phyloP scores from a whole-genome alignment of 306 rosid species.

The Calophaca sinica region DNA sequence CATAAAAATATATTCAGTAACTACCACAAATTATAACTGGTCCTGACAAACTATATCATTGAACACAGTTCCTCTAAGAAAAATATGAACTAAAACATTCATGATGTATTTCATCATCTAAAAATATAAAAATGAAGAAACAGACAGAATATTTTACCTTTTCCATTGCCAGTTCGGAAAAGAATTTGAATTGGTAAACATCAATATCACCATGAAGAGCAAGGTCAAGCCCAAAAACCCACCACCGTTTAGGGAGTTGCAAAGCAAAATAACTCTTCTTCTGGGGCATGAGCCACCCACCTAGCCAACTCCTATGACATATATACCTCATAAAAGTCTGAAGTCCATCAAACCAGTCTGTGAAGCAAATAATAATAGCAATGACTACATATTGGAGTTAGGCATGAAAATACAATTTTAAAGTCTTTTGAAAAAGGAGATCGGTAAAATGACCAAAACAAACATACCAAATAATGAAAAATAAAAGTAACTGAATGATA shows the following conservation, averaged over 20 bases:
- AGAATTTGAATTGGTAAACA: constrained; percentile 97
- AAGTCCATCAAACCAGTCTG: constrained; percentile 99
- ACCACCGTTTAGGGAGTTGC: constrained; percentile 95
- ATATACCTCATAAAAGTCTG: constrained; percentile 94
- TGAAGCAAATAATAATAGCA: constrained; percentile 40
- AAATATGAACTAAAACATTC: background rate
- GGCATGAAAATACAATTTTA: constrained; percentile 10
- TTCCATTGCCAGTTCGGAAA: constrained; percentile 69
- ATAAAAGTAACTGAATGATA: constrained; percentile 12
- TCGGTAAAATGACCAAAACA: constrained; percentile 19
- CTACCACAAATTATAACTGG: no score
- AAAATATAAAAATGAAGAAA: constrained; percentile 24
- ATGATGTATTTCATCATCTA: constrained; percentile 18
- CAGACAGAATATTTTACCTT: constrained; percentile 64
- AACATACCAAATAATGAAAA: constrained; percentile 18
- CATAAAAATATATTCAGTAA: constrained; percentile 5
- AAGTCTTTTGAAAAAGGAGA: constrained; percentile 9
- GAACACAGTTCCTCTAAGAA: constrained; percentile 4
- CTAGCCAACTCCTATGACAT: constrained; percentile 96
- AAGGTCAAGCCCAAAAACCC: constrained; percentile 95
- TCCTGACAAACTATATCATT: constrained; percentile 8
- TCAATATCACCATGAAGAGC: constrained; percentile 97
- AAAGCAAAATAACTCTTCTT: constrained; percentile 97
- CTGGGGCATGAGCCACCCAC: constrained; percentile 99
- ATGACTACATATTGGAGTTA: constrained; percentile 6